Evolutionary conservation across 805 yeast genomes (phyloP), one percentile per base, ranked within the genome.

Genomic region (Metschnikowia colocasiae): DNA sequence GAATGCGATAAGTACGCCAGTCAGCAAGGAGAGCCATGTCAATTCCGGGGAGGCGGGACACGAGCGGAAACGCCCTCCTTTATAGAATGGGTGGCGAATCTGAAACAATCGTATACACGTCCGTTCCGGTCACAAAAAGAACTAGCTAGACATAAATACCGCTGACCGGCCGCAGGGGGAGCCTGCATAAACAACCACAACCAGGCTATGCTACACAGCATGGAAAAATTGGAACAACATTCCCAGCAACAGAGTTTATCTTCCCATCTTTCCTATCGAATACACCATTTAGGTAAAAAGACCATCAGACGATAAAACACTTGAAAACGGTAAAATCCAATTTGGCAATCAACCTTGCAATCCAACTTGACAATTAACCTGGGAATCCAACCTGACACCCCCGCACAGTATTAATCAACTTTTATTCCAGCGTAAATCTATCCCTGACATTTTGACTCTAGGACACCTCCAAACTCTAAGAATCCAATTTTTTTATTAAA

Each of bases 181-280:
- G 23, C 42, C 42, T 39, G 42, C 42, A 39, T 29, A 30, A 10
- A 39, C 26, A 9, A 33, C 15, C 32, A 19, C 15, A 29, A 5
- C 42, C 26, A 39, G 42, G 42, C 42, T 39, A 39, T 39, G 42
- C 42, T 39, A 19, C 20, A 39, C 26, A 20, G 34, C 42, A 39
- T 22, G 19, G 32, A 16, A 39, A 39, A 25, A 38, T 27, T 38
- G 13, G 13, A 35, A 20, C 18, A n/a, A 25, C 10, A 25, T 25
- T 25, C 27, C 27, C 4, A 10, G 27, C 27, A 6, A 6, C 4
- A 10, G 3, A 6, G 10, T 25, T 25, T 6, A 25, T 25, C 27
- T 6, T 6, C 4, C 4, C 23, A 25, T 25, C 10, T 25, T 25
- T 8, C 27, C 10, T 25, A 25, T 6, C 27, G 8, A 25, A 5